phyloP scores from a whole-genome alignment of 495 filamentous ascomycete species.

The Hamigera avellanea region DNA sequence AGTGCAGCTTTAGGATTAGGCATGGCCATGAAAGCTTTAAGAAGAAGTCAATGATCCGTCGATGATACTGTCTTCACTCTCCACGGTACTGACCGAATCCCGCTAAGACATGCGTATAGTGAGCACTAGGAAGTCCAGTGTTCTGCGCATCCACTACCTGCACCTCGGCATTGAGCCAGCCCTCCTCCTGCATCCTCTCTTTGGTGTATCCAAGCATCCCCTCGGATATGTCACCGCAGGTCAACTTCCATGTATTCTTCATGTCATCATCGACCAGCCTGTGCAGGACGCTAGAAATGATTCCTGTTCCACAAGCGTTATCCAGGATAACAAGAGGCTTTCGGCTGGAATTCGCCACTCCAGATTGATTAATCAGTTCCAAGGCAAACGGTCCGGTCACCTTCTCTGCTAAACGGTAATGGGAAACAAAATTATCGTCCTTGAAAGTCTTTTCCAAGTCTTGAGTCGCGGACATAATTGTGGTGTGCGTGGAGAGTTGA shows the following conservation, averaged over 20 bases:
- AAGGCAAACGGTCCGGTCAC: slow-evolving; percentile 19
- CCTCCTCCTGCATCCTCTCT: slow-evolving; percentile 13
- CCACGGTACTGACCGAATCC: slow-evolving; percentile 19
- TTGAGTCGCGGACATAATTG: not conserved
- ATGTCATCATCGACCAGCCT: slow-evolving; percentile 8
- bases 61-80: not conserved
- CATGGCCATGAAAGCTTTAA: slow-evolving; percentile 18
- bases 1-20: slow-evolving; percentile 15
- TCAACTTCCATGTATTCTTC: slow-evolving; percentile 17
- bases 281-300: slow-evolving; percentile 21
- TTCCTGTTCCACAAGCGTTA: slow-evolving; percentile 31
- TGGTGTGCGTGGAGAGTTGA: too few species aligned
- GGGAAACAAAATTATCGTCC: slow-evolving; percentile 15
- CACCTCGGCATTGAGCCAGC: slow-evolving; percentile 20
- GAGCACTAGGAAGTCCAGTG: slow-evolving; percentile 12
- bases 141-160: slow-evolving; percentile 24
- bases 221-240: slow-evolving; percentile 25
- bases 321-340: slow-evolving; percentile 23
- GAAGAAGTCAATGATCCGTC: slow-evolving; percentile 1
- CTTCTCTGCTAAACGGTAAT: slow-evolving; percentile 22
- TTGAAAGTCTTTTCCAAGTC: slow-evolving; percentile 12
- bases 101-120: slow-evolving; percentile 23
- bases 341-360: slow-evolving; percentile 11
- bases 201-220: slow-evolving; percentile 20
- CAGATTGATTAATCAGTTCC: slow-evolving; percentile 19